Percentiles rank a stretch among this genome's conserved stretches.
Conservation (phyloP, 805 yeast genomes). For the Saturnispora sanitii region DNA sequence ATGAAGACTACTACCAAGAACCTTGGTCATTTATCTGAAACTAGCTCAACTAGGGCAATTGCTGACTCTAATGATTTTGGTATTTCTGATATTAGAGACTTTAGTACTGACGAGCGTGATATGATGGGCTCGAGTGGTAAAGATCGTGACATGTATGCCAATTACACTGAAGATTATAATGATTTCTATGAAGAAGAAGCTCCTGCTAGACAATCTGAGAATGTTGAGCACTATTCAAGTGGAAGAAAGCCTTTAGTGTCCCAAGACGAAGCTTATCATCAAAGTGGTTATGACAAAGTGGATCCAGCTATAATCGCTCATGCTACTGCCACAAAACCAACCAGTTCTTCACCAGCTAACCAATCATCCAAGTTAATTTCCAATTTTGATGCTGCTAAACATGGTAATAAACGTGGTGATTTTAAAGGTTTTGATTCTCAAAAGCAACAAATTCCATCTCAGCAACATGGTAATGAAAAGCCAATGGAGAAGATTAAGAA, state of each 20-base stretch:
- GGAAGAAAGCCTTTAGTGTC: neutral
- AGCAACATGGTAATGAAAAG: neutral
- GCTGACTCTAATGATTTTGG: conserved; percentile 2
- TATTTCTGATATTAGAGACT: neutral
- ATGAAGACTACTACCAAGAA: neutral
- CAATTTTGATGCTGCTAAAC: conserved; percentile 6
- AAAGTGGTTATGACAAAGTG: no score
- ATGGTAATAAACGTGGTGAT: neutral
- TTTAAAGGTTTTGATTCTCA: neutral
- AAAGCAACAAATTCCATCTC: neutral
- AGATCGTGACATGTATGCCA: neutral
- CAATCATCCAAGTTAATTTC: neutral
- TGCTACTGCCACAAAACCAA: neutral
- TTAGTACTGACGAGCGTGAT: neutral
- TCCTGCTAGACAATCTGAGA: neutral
- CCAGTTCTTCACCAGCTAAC: neutral
- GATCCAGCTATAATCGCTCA: neutral
- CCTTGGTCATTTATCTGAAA: neutral
- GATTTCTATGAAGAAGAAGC: conserved; percentile 4
- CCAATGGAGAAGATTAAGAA: conserved; percentile 3
- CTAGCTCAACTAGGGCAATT: conserved; percentile 3
- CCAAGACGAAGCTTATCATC: neutral
- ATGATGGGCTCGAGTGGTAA: neutral
- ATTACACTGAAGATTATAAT: conserved; percentile 2
- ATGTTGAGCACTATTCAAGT: neutral